phyloP scores from a whole-genome alignment of 2,329 filamentous ascomycete genomes.

The Rhynchosporium agropyri region DNA sequence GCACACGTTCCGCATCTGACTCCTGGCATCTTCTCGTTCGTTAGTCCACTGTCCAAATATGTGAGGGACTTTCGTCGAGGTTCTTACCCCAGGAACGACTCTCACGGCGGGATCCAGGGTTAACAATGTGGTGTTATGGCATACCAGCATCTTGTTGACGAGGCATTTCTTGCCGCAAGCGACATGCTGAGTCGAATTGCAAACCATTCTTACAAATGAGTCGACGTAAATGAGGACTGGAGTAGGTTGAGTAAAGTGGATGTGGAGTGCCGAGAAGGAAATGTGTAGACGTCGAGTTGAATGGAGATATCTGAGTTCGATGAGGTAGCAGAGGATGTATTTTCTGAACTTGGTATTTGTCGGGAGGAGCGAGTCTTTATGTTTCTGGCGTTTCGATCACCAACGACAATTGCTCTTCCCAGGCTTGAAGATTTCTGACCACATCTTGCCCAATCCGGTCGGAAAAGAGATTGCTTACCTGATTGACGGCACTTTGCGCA shows the following conservation, averaged over 20 bases:
- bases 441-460: constrained; percentile 14
- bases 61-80: background rate
- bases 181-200: constrained; percentile 17
- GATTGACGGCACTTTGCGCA: constrained; percentile 24
- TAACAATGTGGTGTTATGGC: constrained; percentile 19
- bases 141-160: constrained; percentile 5
- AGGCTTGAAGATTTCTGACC: constrained; percentile 15
- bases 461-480: constrained; percentile 25
- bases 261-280: background rate
- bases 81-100: constrained; percentile 28
- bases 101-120: constrained; percentile 24
- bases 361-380: constrained; percentile 6
- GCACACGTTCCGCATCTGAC: constrained; percentile 56
- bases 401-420: background rate
- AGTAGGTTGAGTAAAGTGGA: background rate
- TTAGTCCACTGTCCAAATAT: constrained; percentile 20
- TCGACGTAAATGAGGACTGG: background rate
- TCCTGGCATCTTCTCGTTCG: constrained; percentile 48
- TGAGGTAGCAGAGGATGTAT: background rate
- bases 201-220: constrained; percentile 24
- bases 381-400: constrained; percentile 11
- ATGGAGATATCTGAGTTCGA: background rate
- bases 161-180: constrained; percentile 6
- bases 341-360: background rate
- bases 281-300: background rate